A percentile compares a stretch with the other conserved stretches of the same genome.
Conservation (phyloP, 495 filamentous ascomycete species). For the Opeltia flavorubescens region DNA sequence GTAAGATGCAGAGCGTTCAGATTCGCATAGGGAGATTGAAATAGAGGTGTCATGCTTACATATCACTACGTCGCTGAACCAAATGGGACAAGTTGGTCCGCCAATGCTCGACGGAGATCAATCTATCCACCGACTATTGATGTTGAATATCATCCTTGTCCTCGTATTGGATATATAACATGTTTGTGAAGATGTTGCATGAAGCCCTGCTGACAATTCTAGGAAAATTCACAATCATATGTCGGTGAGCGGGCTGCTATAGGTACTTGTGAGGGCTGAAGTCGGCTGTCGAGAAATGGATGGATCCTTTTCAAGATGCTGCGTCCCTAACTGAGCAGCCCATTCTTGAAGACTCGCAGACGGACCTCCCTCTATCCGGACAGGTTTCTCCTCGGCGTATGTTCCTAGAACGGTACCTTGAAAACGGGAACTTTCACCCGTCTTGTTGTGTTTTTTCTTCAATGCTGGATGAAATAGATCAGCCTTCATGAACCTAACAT, state of each 20-base stretch:
- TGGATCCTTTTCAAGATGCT: background rate
- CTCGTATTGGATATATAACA: no score
- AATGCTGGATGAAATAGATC: conserved; percentile 30
- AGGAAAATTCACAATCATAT: no score
- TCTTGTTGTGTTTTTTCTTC: conserved; percentile 77
- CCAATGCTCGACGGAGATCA: no score
- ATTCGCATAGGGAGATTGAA: no score
- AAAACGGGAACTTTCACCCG: conserved; percentile 66
- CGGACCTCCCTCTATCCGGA: conserved; percentile 50
- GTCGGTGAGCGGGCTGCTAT: background rate
- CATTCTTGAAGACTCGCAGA: conserved; percentile 1
- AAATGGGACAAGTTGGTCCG: no score
- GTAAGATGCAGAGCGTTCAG: no score
- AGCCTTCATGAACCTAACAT: background rate
- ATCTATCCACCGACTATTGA: no score
- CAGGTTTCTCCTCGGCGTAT: conserved; percentile 45
- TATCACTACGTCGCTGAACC: no score
- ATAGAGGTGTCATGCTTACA: no score
- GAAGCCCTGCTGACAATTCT: no score
- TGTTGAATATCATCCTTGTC: no score
- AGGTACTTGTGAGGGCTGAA: background rate
- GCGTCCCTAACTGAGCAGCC: background rate
- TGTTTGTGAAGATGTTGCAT: no score
- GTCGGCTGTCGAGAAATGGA: background rate
- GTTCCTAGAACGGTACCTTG: conserved; percentile 67